Percentiles rank a stretch among this genome's conserved stretches.
phyloP scores from a whole-genome alignment of 495 filamentous ascomycete genomes.

The Aspergillus sclerotiicarbonarius region DNA sequence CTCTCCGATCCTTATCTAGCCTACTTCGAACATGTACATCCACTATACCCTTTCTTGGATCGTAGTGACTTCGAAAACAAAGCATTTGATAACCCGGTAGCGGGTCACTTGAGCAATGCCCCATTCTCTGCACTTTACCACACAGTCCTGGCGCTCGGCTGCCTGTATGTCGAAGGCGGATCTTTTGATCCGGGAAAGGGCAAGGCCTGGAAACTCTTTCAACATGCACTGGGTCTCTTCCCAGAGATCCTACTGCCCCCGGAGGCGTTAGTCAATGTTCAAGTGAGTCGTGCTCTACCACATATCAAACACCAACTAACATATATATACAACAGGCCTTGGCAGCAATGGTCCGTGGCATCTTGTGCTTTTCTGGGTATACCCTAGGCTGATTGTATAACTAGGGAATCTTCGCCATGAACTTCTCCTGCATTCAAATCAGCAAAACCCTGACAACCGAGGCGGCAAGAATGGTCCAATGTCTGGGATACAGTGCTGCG shows the following conservation, averaged over 20 bases:
- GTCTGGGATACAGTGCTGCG: conserved; percentile 24
- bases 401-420: conserved; percentile 29
- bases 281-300: conserved; percentile 12
- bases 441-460: conserved; percentile 31
- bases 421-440: conserved; percentile 32
- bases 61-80: conserved; percentile 27
- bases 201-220: conserved; percentile 32
- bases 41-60: conserved; percentile 35
- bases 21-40: conserved; percentile 37
- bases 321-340: not conserved
- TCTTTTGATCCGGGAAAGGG: conserved; percentile 34
- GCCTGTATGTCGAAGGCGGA: conserved; percentile 30
- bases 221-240: conserved; percentile 25
- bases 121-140: conserved; percentile 35
- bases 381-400: not conserved
- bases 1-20: conserved; percentile 13
- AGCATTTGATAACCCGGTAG: conserved; percentile 15
- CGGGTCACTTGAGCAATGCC: conserved; percentile 12
- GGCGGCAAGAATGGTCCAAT: conserved; percentile 29
- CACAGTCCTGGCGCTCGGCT: conserved; percentile 36
- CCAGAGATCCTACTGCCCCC: conserved; percentile 23
- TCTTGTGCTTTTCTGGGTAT: not conserved
- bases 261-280: conserved; percentile 24
- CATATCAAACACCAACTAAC: not conserved
- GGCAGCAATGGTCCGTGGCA: conserved; percentile 8